A percentile compares a stretch with the other conserved stretches of the same genome.
These are phyloP conservation scores for Rhodotorula sp. DNA, from an alignment of 1,284 basidiomycete genomes.

Conservation along the genomic window DNA sequence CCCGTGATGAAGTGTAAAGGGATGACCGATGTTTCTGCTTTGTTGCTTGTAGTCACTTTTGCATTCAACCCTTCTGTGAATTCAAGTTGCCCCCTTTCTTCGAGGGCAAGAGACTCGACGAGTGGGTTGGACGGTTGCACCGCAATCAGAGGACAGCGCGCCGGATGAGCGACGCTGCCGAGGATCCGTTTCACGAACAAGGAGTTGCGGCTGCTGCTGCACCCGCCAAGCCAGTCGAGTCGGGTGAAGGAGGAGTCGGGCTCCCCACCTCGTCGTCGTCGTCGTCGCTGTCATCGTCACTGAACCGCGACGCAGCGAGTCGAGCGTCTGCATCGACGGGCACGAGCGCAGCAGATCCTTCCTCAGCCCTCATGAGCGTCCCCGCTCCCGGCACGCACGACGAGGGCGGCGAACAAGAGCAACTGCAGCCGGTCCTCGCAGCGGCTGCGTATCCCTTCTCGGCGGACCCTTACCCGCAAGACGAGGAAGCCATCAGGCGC, in stretches of 20 bases:
- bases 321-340: neutral
- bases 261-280: neutral
- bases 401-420: neutral
- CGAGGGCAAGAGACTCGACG: neutral
- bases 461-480: constrained; percentile 17
- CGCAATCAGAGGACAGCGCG: no score
- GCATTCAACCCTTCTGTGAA: neutral
- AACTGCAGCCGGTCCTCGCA: neutral
- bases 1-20: neutral
- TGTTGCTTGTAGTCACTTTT: neutral
- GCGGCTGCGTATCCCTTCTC: constrained; percentile 24
- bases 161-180: constrained; percentile 1
- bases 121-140: no score
- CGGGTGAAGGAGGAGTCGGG: neutral
- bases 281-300: neutral
- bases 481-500: constrained; percentile 2
- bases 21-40: no score
- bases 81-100: neutral
- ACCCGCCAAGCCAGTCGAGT: no score
- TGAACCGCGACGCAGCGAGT: neutral
- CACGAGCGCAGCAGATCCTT: no score
- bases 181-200: constrained; percentile 9
- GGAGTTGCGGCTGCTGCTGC: neutral
- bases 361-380: neutral
- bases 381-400: neutral